Base-by-base conservation (phyloP, 208 protist species). In the Trypanosoma vivax region DNA sequence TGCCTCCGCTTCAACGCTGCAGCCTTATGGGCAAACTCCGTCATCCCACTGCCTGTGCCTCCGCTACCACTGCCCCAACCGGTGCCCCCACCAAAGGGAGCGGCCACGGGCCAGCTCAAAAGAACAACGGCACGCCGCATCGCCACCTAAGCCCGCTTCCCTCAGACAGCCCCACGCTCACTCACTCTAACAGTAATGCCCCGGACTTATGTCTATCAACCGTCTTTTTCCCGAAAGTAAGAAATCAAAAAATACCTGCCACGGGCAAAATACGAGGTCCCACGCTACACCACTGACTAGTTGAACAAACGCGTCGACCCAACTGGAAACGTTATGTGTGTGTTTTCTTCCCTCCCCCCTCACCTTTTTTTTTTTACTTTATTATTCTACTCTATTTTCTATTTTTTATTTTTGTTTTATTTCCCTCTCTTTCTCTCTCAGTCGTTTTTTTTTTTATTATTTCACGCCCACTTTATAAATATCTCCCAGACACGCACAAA, bases 1-100 rank as follows among this genome's bases (percentile, higher is more conserved):
- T 83, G 69, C n/a, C 66, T 50, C 10, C 61, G 53, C 57, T 92
- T 92, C 18, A 92, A 48, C n/a, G 55, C 47, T 0, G 85, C 35
- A 5, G 80, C 77, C 2, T 60, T 68, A 11, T 40, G 34, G n/a
- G 58, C 64, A 35, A 91, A 91, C 31, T 68, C 66, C 2, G 72
- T 79, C 27, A 41, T 50, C 19, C 3, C 11, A 3, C 30, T 10
- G 5, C 5, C 9, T 11, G 39, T 4, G 13, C 39, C 38, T 18
- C 37, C 37, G 1, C n/a, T 19, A 37, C 18, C 21, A 29, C n/a
- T 46, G 35, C 21, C 10, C 16, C 5, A 3, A 46, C 2, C 2
- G 35, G 25, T 58, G n/a, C 34, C 47, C 4, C 1, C 33, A 48
- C 45, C 31, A 37, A 28, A 42, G 35, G 3, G n/a, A 5, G 39